Base-by-base conservation (phyloP, 2,329 filamentous ascomycete genomes). In the Botrytis tulipae region DNA sequence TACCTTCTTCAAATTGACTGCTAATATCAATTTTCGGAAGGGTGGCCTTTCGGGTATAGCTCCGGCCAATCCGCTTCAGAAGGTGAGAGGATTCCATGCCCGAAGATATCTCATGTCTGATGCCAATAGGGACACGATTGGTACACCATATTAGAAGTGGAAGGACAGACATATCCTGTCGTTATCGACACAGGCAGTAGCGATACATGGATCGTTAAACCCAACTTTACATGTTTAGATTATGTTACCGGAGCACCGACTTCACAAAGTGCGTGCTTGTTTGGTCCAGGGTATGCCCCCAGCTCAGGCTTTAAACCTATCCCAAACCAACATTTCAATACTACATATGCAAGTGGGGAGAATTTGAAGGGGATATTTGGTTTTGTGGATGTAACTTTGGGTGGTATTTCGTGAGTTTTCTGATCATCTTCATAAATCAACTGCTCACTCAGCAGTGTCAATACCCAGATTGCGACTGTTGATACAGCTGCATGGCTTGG, bases 171-270 rank as follows among this genome's bases (percentile, higher is more conserved):
- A 65, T 74, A 70, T 54, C 42, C 57, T 51, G 25, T 73, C 1
- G 79, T 84, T 14, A 78, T 86, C 65, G 85, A 87, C 73, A 86
- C 84, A 4, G 85, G 85, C 18, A 85, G 83, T 72, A 83, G 82
- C 69, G 85, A 87, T 72, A 85, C 84, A 1, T 87, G 85, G 83
- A 77, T 86, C 1, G 80, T 82, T 6, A 74, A 80, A 42, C 75
- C 69, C 0, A 80, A 80, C 3, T 84, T 81, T 60, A 73, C 74
- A 35, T 85, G 84, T 74, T 73, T 82, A 40, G 77, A 83, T 60
- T 40, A 79, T 75, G 4, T 74, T 54, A 74, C 70, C 6, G 42
- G 70, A 12, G 61, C 18, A 4, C 35, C 67, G 5, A 59, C 54
- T 25, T 20, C 70, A 10, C 62, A 76, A 66, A 59, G 44, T 7